Percentiles rank a stretch among this genome's conserved stretches.
phyloP scores from a whole-genome alignment of 208 protist genomes.

The Trypanosoma mega region DNA sequence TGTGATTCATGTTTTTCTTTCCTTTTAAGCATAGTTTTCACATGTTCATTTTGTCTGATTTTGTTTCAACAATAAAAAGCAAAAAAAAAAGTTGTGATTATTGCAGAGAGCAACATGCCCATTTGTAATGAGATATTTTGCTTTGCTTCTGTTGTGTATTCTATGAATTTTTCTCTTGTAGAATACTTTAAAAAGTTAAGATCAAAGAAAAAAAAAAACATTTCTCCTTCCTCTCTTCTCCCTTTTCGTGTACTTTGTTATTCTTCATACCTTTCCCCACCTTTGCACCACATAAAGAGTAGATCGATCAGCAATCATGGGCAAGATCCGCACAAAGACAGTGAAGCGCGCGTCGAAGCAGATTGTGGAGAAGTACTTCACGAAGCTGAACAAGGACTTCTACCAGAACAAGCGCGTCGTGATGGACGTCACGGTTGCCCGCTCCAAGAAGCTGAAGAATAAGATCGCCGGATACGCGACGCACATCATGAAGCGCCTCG shows the following conservation, averaged over 20 bases:
- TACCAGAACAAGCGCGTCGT: conserved; percentile 98
- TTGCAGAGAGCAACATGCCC: too few relatives aligned
- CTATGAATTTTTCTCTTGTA: not conserved
- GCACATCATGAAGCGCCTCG: conserved; percentile 98
- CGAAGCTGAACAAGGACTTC: conserved; percentile 98
- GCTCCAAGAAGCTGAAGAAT: conserved; percentile 99
- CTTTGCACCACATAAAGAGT: not conserved
- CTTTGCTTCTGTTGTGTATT: too few relatives aligned
- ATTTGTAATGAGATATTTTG: too few relatives aligned
- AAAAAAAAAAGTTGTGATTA: too few relatives aligned
- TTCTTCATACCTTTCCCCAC: conserved; percentile 5
- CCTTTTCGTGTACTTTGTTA: conserved; percentile 12
- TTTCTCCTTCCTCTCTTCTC: conserved; percentile 6
- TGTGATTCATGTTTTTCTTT: not conserved
- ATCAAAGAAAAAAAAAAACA: conserved; percentile 1
- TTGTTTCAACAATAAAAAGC: not conserved
- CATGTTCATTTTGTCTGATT: not conserved
- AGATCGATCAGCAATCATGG: conserved; percentile 78
- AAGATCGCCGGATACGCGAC: conserved; percentile 99
- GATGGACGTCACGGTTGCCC: conserved; percentile 98
- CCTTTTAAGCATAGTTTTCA: not conserved
- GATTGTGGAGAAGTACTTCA: conserved; percentile 99
- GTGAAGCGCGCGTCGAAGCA: conserved; percentile 99
- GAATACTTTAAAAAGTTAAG: not conserved
- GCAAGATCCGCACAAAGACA: conserved; percentile 99